Evolutionary conservation across 2,329 filamentous ascomycete genomes (phyloP), one percentile per base, ranked within the genome.

Genomic region (Aspergillus floridensis): DNA sequence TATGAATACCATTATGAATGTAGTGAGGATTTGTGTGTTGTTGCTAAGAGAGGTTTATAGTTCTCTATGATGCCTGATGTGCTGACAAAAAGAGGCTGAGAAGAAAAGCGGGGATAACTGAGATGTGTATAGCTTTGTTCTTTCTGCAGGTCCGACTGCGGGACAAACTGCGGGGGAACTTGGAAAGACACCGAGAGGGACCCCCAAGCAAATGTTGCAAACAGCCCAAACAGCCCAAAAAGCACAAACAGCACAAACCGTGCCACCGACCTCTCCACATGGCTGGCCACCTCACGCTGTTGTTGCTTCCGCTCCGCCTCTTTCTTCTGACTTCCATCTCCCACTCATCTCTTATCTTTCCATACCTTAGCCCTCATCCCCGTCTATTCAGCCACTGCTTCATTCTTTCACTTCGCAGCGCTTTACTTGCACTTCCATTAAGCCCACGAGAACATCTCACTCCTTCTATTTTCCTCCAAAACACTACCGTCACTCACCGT

Each of bases 131-230:
- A 48, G 26, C 24, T 31, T 55, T 29, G 26, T 47, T 53, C 41
- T 24, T 57, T n/a, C 44, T 21, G 41, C 22, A 38, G 22, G 38
- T 44, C 38, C 38, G 16, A 44, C 38, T 49, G 24, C 38, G 49
- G 32, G 49, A 57, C 52, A 63, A 67, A 70, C 68, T 72, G 72
- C 72, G 72, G 72, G 72, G 72, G 64, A 35, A 21, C 21, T 21
- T 21, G 21, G 38, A 19, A 8, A 65, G 57, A 35, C 8, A 35
- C 32, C 44, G 58, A 61, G 58, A 55, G 58, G 61, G 10, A 32
- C 31, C 32, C 50, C 41, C n/a, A 31, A 53, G 50, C 68, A 69
- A 67, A 68, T 51, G 21, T 4, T 53, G 51, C 68, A 68, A 70
- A 70, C 52, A 2, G 6, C 3, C 4, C 50, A 55, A 61, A 63